A percentile compares a stretch with the other conserved stretches of the same genome.
These are phyloP conservation scores for Neurospora sp. DNA, from an alignment of 495 filamentous ascomycete genomes.

Conservation along the genomic window DNA sequence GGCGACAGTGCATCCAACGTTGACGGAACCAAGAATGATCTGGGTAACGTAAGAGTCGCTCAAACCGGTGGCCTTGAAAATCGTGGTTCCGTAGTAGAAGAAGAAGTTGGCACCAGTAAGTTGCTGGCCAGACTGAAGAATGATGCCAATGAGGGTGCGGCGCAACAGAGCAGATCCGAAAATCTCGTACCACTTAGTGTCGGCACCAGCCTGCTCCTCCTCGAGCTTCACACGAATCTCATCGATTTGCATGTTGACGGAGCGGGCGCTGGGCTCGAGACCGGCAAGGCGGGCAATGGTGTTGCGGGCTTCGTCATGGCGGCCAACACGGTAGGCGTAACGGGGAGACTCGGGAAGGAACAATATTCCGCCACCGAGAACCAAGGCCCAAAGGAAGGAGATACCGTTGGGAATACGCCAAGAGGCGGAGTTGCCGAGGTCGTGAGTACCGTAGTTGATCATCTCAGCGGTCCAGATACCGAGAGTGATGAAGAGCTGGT, in stretches of 20 bases:
- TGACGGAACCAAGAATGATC: slow-evolving; percentile 67
- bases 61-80: slow-evolving; percentile 61
- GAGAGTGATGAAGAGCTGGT: slow-evolving; percentile 82
- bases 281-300: slow-evolving; percentile 67
- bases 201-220: slow-evolving; percentile 50
- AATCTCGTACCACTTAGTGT: slow-evolving; percentile 53
- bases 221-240: slow-evolving; percentile 61
- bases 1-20: slow-evolving; percentile 62
- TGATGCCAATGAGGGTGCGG: slow-evolving; percentile 58
- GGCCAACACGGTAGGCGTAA: slow-evolving; percentile 55
- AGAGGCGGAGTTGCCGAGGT: slow-evolving; percentile 40
- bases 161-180: slow-evolving; percentile 66
- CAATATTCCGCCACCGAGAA: slow-evolving; percentile 60
- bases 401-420: slow-evolving; percentile 80
- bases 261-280: slow-evolving; percentile 50
- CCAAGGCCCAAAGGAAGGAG: slow-evolving; percentile 63
- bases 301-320: slow-evolving; percentile 51
- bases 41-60: slow-evolving; percentile 59
- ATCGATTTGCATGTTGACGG: slow-evolving; percentile 58
- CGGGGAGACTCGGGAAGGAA: slow-evolving; percentile 67
- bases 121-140: slow-evolving; percentile 63
- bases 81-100: slow-evolving; percentile 71
- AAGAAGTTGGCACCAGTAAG: slow-evolving; percentile 70
- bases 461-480: slow-evolving; percentile 77
- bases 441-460: slow-evolving; percentile 68